phyloP scores from a whole-genome alignment of 768 basidiomycete species.

The Tephrocybe sp. region DNA sequence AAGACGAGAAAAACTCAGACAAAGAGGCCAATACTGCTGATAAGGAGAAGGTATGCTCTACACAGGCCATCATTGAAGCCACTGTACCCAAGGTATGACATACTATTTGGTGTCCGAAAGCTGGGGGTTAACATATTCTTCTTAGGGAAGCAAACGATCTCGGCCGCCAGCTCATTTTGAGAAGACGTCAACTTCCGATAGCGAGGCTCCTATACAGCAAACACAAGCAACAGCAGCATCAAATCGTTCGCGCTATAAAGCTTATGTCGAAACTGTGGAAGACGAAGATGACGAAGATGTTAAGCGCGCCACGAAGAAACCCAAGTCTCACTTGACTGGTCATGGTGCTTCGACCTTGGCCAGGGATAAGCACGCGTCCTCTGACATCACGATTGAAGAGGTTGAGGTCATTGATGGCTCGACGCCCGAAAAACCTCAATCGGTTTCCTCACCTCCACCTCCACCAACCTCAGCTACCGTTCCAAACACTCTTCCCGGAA shows the following conservation, averaged over 20 bases:
- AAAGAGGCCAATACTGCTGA: conserved; percentile 20
- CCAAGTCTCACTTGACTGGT: conserved; percentile 38
- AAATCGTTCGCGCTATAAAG: conserved; percentile 14
- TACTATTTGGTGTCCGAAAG: background rate
- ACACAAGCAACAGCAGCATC: conserved; percentile 7
- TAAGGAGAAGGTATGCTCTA: conserved; percentile 39
- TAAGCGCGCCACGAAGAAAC: conserved; percentile 46
- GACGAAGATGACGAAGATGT: conserved; percentile 40
- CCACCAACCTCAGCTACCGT: conserved; percentile 1
- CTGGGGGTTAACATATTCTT: background rate
- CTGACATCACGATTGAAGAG: conserved; percentile 33
- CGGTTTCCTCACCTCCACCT: conserved; percentile 1
- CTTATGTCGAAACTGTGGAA: conserved; percentile 32
- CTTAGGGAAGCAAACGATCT: conserved; percentile 75
- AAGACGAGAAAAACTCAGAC: conserved; percentile 29
- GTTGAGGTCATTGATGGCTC: conserved; percentile 24
- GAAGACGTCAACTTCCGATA: conserved; percentile 23
- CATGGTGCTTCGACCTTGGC: conserved; percentile 10
- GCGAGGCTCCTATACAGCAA: conserved; percentile 7
- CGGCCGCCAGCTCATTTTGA: conserved; percentile 65
- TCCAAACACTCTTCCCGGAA: conserved; percentile 19
- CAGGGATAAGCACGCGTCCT: conserved; percentile 9
- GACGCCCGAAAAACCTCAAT: conserved; percentile 15
- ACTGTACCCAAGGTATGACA: conserved; percentile 67
- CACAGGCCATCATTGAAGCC: conserved; percentile 75